Base-by-base conservation (phyloP, 495 filamentous ascomycete genomes). In the Bombardia bombarda region DNA sequence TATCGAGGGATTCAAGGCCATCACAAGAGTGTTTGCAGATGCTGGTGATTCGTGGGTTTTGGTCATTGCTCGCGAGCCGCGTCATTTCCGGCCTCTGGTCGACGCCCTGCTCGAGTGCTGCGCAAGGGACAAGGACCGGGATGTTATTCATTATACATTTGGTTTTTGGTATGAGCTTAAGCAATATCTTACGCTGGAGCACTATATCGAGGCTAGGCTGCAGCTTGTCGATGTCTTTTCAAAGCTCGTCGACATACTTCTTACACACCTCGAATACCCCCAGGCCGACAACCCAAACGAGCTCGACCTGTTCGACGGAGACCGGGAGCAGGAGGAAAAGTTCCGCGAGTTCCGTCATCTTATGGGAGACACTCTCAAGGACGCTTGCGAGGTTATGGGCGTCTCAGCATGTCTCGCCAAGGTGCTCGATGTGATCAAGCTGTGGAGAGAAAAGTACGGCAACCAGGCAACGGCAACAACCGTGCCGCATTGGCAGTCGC, bases 111-210 rank as follows among this genome's bases (percentile, higher is more conserved):
- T 96, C 21, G 90, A 99, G 63, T 95, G 89, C 60, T 86, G 83
- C 47, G 83, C 83, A 18, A 72, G 80, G 49, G 92, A 99, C 60
- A 79, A 80, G 58, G 89, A 96, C 38, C 73, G 84, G 42, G 92
- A 97, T 39, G 88, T 86, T 7, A 83, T 97, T 40, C 82, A 85
- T 21, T 77, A 90, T 45, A 99, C 92, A 1, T 97, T 97, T 62
- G 78, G 80, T 39, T 97, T 97, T 68, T 99, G 92, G 92, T 97
- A 93, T 61, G 92, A 99, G 60, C 68, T 99, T 41, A 99, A 99
- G 69, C 88, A 95, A 66, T 95, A 94, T 56, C 71, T 97, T 24
- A 86, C 87, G 6, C 63, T 97, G 25, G 90, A 95, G 6, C 82
- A 80, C 45, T 97, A 95, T 56, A 82, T 80, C n/a, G 74, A 87